phyloP scores from a whole-genome alignment of 2,329 filamentous ascomycete genomes.

The Aspergillus sergii region DNA sequence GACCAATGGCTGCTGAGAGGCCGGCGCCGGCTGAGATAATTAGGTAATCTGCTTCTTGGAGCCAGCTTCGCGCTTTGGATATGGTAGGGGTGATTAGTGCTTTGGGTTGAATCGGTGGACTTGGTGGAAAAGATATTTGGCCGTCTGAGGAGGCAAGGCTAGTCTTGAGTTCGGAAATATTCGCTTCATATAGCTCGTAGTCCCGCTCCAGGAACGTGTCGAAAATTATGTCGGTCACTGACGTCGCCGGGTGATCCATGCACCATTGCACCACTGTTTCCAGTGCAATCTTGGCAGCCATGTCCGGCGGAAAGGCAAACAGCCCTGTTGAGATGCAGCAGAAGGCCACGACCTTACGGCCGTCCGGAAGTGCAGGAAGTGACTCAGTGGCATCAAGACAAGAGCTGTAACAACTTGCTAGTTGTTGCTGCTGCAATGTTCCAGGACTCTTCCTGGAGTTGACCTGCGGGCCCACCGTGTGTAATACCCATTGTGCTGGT shows the following conservation, averaged over 20 bases:
- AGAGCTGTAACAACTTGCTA: constrained; percentile 21
- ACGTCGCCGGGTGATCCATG: constrained; percentile 11
- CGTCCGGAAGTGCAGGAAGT: constrained; percentile 16
- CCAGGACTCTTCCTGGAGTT: background rate
- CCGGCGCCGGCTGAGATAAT: constrained; percentile 26
- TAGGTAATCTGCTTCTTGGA: constrained; percentile 20
- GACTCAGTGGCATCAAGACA: constrained; percentile 17
- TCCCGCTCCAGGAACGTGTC: constrained; percentile 24
- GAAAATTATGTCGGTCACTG: constrained; percentile 26
- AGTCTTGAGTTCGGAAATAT: background rate
- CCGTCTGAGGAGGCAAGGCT: background rate
- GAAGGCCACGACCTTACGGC: constrained; percentile 22
- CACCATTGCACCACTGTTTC: constrained; percentile 20
- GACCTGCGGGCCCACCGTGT: constrained; percentile 27
- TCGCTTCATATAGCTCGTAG: constrained; percentile 14
- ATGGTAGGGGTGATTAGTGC: background rate
- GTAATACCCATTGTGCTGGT: constrained; percentile 18
- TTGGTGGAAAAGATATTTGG: background rate
- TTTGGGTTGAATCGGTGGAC: background rate
- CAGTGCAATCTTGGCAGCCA: constrained; percentile 21
- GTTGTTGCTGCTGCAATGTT: constrained; percentile 12
- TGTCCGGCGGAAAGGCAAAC: constrained; percentile 24
- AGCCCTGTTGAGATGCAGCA: constrained; percentile 29
- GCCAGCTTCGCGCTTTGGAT: constrained; percentile 18
- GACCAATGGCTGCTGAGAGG: constrained; percentile 24